Evolutionary conservation across 805 yeast species (phyloP).

Genomic region (Candida lessepsii): DNA sequence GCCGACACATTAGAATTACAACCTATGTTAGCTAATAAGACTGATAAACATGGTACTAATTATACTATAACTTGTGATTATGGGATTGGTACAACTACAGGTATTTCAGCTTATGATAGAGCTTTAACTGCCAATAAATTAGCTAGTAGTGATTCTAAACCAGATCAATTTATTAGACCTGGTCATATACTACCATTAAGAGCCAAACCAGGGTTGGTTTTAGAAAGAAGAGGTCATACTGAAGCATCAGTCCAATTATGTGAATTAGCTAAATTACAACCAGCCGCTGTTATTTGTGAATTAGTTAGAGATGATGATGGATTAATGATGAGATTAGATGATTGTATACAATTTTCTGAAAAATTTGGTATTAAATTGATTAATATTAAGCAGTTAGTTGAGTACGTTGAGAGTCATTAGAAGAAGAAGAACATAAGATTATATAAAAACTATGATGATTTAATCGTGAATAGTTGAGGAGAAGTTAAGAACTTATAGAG

Average conservation of each 20-base stretch:
- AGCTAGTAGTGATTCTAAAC: conserved; percentile 56
- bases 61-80: conserved; percentile 91
- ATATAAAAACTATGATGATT: too few relatives aligned
- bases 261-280: conserved; percentile 68
- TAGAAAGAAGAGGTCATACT: conserved; percentile 88
- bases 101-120: conserved; percentile 93
- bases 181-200: conserved; percentile 94
- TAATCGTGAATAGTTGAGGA: too few relatives aligned
- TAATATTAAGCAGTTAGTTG: conserved; percentile 72
- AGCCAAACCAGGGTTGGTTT: conserved; percentile 82
- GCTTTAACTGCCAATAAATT: conserved; percentile 74
- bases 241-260: conserved; percentile 95
- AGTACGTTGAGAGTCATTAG: too few relatives aligned
- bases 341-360: conserved; percentile 71
- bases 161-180: conserved; percentile 79
- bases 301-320: conserved; percentile 92
- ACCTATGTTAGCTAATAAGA: conserved; percentile 60
- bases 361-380: conserved; percentile 65
- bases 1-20: conserved; percentile 84
- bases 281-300: conserved; percentile 93
- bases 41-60: conserved; percentile 94
- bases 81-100: conserved; percentile 90
- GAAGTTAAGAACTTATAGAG: too few relatives aligned
- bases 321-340: conserved; percentile 88
- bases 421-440: too few relatives aligned